Evolutionary conservation across 768 basidiomycete genomes (phyloP).

Genomic region (Amanita pallidorosea): DNA sequence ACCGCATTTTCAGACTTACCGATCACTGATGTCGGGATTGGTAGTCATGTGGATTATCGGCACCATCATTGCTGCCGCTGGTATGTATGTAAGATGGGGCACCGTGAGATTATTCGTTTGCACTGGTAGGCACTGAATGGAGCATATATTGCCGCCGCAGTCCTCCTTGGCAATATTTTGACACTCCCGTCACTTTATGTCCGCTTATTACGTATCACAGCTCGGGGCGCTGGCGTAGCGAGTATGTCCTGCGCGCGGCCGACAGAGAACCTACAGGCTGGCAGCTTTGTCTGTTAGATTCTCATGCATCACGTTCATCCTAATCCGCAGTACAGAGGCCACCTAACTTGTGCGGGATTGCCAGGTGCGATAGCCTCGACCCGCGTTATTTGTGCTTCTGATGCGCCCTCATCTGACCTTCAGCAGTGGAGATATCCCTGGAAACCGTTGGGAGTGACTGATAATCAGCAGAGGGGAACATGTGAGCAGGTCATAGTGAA

Average conservation of each 20-base stretch:
- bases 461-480: no score
- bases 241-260: slow-evolving; percentile 24
- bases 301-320: slow-evolving; percentile 23
- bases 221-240: slow-evolving; percentile 36
- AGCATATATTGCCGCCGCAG: slow-evolving; percentile 36
- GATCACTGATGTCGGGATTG: no score
- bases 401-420: no score
- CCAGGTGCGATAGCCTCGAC: no score
- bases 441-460: no score
- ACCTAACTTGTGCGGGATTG: no score
- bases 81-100: slow-evolving; percentile 65
- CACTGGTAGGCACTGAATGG: neutral
- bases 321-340: slow-evolving; percentile 26
- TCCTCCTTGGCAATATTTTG: slow-evolving; percentile 30
- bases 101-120: slow-evolving; percentile 35
- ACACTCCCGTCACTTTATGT: neutral
- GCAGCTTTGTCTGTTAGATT: slow-evolving; percentile 25
- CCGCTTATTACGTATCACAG: neutral
- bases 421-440: no score
- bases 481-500: no score
- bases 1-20: no score
- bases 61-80: slow-evolving; percentile 50
- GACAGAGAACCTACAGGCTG: slow-evolving; percentile 17
- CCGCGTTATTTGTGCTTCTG: no score
- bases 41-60: slow-evolving; percentile 59